Evolutionary conservation across 495 filamentous ascomycete species (phyloP).

Genomic region (Apiosordaria backusii): DNA sequence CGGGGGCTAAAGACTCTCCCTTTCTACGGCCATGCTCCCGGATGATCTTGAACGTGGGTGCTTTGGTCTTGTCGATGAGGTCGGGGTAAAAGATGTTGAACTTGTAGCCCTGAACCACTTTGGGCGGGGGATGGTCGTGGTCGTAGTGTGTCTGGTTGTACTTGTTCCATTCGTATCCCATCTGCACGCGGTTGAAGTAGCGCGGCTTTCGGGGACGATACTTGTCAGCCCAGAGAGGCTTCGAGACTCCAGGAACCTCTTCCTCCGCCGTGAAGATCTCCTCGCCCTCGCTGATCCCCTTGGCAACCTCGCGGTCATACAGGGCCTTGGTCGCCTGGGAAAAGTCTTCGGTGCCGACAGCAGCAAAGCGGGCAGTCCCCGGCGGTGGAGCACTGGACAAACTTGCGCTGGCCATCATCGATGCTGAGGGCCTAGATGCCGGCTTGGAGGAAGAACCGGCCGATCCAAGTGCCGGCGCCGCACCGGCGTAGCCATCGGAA

Average conservation of each 20-base stretch:
- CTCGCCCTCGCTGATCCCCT: constrained; percentile 87
- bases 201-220: constrained; percentile 89
- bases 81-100: constrained; percentile 99
- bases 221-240: constrained; percentile 82
- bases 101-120: constrained; percentile 97
- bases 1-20: constrained; percentile 88
- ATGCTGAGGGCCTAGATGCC: constrained; percentile 25
- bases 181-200: constrained; percentile 97
- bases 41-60: constrained; percentile 92
- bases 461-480: constrained; percentile 10
- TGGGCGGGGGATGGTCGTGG: constrained; percentile 95
- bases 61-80: constrained; percentile 92
- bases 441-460: constrained; percentile 20
- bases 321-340: constrained; percentile 87
- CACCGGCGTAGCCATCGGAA: constrained; percentile 27
- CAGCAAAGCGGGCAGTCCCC: constrained; percentile 68
- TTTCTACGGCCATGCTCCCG: constrained; percentile 83
- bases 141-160: constrained; percentile 99
- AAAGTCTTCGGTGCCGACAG: constrained; percentile 76
- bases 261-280: constrained; percentile 96
- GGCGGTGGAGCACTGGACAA: constrained; percentile 43
- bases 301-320: constrained; percentile 90
- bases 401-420: constrained; percentile 24
- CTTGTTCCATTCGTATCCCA: constrained; percentile 99
- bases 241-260: constrained; percentile 59